phyloP scores from a whole-genome alignment of 352 stramenopile species.

The Phytopythium delawarense region DNA sequence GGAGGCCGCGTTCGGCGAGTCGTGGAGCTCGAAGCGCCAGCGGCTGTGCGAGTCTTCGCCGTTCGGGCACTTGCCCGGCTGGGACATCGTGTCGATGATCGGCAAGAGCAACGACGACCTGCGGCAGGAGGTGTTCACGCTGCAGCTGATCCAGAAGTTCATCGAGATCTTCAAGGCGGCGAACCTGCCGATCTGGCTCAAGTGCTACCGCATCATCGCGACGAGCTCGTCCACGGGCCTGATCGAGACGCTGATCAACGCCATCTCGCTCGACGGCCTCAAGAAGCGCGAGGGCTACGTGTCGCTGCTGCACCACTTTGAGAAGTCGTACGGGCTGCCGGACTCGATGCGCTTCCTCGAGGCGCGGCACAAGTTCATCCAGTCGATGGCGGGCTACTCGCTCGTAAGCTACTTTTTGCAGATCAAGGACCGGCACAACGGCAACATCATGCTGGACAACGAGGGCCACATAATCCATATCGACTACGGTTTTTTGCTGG shows the following conservation, averaged over 20 bases:
- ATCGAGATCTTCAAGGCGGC: slow-evolving; percentile 95
- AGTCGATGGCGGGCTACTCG: slow-evolving; percentile 97
- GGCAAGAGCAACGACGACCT: slow-evolving; percentile 99
- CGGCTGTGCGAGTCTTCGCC: slow-evolving; percentile 85
- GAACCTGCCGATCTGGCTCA: slow-evolving; percentile 94
- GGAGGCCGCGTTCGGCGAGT: slow-evolving; percentile 92
- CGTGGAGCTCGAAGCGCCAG: slow-evolving; percentile 93
- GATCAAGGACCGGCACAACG: slow-evolving; percentile 99
- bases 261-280: slow-evolving; percentile 96
- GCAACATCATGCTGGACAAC: slow-evolving; percentile 99
- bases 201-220: slow-evolving; percentile 96
- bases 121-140: slow-evolving; percentile 98
- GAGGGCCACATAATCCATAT: slow-evolving; percentile 99
- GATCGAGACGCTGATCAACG: slow-evolving; percentile 97
- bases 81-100: slow-evolving; percentile 96
- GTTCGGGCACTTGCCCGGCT: slow-evolving; percentile 86
- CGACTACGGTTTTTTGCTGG: slow-evolving; percentile 99
- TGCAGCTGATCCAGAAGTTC: slow-evolving; percentile 98
- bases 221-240: slow-evolving; percentile 94
- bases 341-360: slow-evolving; percentile 86
- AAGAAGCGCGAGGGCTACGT: slow-evolving; percentile 96
- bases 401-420: slow-evolving; percentile 98
- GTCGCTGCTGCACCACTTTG: slow-evolving; percentile 93
- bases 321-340: slow-evolving; percentile 91
- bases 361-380: slow-evolving; percentile 95